These are phyloP conservation scores for Phytophthora hybrid DNA, from an alignment of 352 stramenopile genomes.

Conservation along the genomic window DNA sequence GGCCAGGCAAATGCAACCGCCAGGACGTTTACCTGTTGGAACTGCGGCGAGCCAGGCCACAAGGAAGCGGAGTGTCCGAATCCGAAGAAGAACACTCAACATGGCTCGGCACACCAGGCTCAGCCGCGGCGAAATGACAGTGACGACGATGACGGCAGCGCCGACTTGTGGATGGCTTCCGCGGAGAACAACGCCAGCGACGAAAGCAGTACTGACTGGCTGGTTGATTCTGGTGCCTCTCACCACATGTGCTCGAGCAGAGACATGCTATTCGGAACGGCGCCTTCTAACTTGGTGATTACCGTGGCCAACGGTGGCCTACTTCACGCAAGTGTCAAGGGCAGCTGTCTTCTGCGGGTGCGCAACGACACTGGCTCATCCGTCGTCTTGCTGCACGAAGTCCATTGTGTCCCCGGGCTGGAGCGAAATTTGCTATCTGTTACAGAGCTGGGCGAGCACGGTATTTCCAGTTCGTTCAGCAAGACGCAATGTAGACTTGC, in stretches of 20 bases:
- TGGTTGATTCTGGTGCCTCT: not conserved
- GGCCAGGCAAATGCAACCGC: not conserved
- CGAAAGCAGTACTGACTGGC: not conserved
- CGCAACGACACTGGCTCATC: not conserved
- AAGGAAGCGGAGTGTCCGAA: not conserved
- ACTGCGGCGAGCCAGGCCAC: not conserved
- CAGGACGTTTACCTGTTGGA: not conserved
- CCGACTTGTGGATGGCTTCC: not conserved
- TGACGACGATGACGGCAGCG: not conserved
- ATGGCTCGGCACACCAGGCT: not conserved
- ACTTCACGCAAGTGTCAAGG: not conserved
- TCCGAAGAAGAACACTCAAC: not conserved
- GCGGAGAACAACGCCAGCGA: not conserved
- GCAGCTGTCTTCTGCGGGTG: not conserved
- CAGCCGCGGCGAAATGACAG: not conserved
- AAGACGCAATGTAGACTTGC: not conserved
- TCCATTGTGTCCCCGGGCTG: conserved; percentile 6
- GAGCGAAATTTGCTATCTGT: conserved; percentile 7
- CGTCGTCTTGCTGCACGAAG: conserved; percentile 1
- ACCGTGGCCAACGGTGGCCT: conserved; percentile 7
- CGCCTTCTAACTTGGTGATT: not conserved
- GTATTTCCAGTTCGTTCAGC: not conserved
- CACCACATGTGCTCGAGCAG: conserved; percentile 1
- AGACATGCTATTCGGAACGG: not conserved
- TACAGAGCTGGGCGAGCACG: not conserved